A percentile compares a stretch with the other conserved stretches of the same genome.
Conservation (phyloP, 1,139 yeast species). For the Debaryomycetaceae sp. region DNA sequence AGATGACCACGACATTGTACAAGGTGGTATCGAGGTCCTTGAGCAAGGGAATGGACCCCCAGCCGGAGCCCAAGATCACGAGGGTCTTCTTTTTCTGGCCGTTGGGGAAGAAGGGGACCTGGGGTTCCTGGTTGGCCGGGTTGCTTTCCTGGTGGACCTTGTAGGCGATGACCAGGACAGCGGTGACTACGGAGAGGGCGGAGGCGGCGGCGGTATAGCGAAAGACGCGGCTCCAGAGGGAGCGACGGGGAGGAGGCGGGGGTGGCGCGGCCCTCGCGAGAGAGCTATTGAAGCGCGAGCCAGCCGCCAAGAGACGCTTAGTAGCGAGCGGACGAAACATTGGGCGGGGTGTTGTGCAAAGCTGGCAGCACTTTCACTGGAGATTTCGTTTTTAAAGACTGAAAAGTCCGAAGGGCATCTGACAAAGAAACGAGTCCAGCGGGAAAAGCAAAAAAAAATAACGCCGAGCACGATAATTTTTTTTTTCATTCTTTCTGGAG, state of each 20-base stretch:
- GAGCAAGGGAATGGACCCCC: constrained; percentile 82
- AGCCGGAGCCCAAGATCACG: constrained; percentile 86
- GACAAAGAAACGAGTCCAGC: too few species aligned
- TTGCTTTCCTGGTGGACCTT: constrained; percentile 51
- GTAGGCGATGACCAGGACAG: constrained; percentile 41
- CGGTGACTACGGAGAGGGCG: constrained; percentile 19
- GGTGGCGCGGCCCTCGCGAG: constrained; percentile 1
- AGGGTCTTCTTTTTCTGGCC: constrained; percentile 80
- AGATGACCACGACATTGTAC: constrained; percentile 80
- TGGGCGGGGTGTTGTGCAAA: too few species aligned
- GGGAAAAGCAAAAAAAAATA: too few species aligned
- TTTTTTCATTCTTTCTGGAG: too few species aligned
- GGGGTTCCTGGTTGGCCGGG: constrained; percentile 43
- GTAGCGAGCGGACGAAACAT: background rate
- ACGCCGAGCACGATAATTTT: too few species aligned
- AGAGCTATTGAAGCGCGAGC: background rate
- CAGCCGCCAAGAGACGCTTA: background rate
- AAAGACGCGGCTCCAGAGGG: constrained; percentile 10
- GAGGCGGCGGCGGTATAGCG: constrained; percentile 19
- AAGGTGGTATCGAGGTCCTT: constrained; percentile 77
- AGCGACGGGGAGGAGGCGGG: background rate
- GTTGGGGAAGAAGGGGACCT: constrained; percentile 43
- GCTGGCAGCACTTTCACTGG: too few species aligned
- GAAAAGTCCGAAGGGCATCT: too few species aligned
- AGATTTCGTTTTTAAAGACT: too few species aligned